Evolutionary conservation across 2,329 filamentous ascomycete species (phyloP).

Genomic region (Fusarium ramigenum): DNA sequence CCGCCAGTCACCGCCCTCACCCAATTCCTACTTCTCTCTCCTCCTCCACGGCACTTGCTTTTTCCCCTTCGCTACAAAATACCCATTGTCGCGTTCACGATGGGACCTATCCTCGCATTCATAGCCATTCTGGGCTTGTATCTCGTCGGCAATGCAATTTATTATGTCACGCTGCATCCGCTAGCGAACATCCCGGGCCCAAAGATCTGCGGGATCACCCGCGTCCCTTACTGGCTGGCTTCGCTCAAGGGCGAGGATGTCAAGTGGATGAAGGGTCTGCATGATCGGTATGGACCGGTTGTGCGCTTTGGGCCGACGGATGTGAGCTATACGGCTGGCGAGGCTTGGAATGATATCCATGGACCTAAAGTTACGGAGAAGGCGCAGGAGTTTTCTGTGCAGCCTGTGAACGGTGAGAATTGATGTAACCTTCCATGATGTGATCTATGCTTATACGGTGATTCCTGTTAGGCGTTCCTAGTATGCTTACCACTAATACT

Average conservation of each 20-base stretch:
- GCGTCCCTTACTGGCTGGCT: constrained; percentile 14
- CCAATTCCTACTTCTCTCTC: neutral
- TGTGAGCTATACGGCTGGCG: constrained; percentile 5
- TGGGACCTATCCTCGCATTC: neutral
- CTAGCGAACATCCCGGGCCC: constrained; percentile 18
- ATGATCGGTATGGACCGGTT: constrained; percentile 17
- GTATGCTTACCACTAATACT: constrained; percentile 1
- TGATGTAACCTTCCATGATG: too few species aligned
- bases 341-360: constrained; percentile 19
- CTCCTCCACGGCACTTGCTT: neutral
- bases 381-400: constrained; percentile 2
- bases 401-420: neutral
- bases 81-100: neutral
- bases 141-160: neutral
- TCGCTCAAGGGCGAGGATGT: constrained; percentile 2
- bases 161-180: constrained; percentile 10
- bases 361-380: constrained; percentile 14
- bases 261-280: constrained; percentile 5
- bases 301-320: constrained; percentile 21
- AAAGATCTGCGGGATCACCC: constrained; percentile 5
- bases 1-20: neutral
- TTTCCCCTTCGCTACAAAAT: neutral
- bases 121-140: constrained; percentile 1
- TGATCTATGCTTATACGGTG: neutral
- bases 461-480: neutral